Evolutionary conservation across 139 green algal species (phyloP), one percentile per base, ranked within the genome.

Genomic region (Volvox africanus): DNA sequence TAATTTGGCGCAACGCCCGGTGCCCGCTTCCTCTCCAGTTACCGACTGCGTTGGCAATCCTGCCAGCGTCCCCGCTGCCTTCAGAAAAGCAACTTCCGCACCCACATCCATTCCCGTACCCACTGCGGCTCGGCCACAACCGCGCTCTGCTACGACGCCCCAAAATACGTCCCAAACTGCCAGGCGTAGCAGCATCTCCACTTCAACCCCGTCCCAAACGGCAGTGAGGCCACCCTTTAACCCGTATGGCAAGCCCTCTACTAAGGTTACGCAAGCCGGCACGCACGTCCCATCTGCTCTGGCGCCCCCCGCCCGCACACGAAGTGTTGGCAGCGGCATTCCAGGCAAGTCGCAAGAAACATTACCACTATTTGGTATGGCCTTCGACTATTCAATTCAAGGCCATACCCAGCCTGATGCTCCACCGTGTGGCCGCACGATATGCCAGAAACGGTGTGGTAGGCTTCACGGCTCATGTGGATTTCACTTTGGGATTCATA

Each of bases 151-250:
- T 32, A 35, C 22, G 1, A 50, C 11, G 55, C 16, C 80, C 2
- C 80, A 82, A 32, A 22, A 32, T 36, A 32, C 76, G 61, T 19
- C 76, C 32, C 17, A 24, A 61, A 33, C 50, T 61, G 33, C 76
- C 16, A 19, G 13, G 33, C 21, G 76, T 24, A 12, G 37, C 78
- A 12, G 55, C 55, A 28, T 30, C 80, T 73, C 35, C 22, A 36
- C 30, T 35, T 55, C 82, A 35, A 19, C 61, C 26, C 11, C 36
- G 61, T 33, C 82, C 16, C 75, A 81, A 35, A 35, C 71, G 75
- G 32, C 75, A 35, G 32, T 30, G 33, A 26, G 73, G 14, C 83
- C 83, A 9, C 67, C 83, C 24, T 88, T 88, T 37, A 88, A 80
- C 83, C 67, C 44, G 14, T 88, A 67, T 37, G 67, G 83, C 33